Percentiles rank a stretch among this genome's conserved stretches.
Conservation (phyloP, 257 asterid genomes). For the Salvia rosmarinus region DNA sequence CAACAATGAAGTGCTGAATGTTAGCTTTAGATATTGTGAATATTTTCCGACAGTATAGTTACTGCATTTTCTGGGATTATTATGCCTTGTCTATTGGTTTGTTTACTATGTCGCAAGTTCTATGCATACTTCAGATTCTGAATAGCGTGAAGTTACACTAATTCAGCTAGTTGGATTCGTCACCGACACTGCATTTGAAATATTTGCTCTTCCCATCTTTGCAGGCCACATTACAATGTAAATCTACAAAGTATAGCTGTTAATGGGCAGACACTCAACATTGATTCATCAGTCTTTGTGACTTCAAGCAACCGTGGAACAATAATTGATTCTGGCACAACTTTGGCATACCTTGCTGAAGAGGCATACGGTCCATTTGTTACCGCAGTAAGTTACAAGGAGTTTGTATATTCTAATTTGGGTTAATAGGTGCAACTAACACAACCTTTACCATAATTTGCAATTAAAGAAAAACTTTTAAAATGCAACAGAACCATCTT, state of each 20-base stretch:
- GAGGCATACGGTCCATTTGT: constrained; percentile 86
- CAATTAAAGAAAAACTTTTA: not conserved
- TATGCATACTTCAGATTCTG: not conserved
- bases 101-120: not conserved
- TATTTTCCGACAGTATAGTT: not conserved
- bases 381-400: constrained; percentile 60
- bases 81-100: not conserved
- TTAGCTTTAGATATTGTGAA: not conserved
- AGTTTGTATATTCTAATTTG: not conserved
- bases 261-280: constrained; percentile 70
- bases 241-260: constrained; percentile 83
- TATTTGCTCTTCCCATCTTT: constrained; percentile 27
- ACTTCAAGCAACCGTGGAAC: constrained; percentile 85
- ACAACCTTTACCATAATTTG: not conserved
- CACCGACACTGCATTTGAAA: constrained; percentile 13
- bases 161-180: not conserved
- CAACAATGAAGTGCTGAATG: not conserved
- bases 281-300: constrained; percentile 71
- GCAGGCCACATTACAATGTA: constrained; percentile 94
- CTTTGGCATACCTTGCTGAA: constrained; percentile 89
- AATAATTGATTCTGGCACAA: constrained; percentile 94
- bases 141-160: constrained; percentile 4
- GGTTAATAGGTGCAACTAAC: not conserved
- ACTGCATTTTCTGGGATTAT: not conserved
- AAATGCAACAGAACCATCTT: not conserved